Base-by-base conservation (phyloP, 2,329 filamentous ascomycete genomes). In the Orbilia brochopaga region DNA sequence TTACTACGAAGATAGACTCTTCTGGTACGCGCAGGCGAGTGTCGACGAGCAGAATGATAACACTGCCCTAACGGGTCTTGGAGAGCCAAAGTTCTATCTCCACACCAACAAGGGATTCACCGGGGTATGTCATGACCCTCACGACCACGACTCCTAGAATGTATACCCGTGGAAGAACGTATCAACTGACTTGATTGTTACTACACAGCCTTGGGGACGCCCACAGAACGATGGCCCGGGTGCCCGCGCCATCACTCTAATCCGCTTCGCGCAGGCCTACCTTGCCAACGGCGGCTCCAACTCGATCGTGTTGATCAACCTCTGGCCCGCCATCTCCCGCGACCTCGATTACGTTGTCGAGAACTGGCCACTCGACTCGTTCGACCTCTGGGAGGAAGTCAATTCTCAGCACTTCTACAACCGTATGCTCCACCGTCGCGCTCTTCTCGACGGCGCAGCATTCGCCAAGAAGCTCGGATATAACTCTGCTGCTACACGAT, bases 311-410 rank as follows among this genome's bases (percentile, higher is more conserved):
- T 85, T 92, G 52, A 82, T 83, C 53, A 93, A 92, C 10, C 66
- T 76, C 46, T 76, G 75, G 59, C 55, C 73, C 23, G 32, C 65
- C 19, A 74, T 76, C 52, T 74, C 74, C 30, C 69, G 74, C 75
- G 91, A 94, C 76, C 83, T 95, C 35, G 83, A 83, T 50, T 94
- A 93, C 74, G 86, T 91, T 5, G 84, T 86, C 0, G 85, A 90
- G 77, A 90, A 90, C 80, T 90, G 88, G 86, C 81, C 85, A 84
- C 70, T 80, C 83, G 59, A 83, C 24, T 69, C 83, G 2, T 94
- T 87, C 76, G 91, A 95, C 78, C 83, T 95, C 1, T 94, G 91
- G 91, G 91, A 94, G 78, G 91, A 94, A 78, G 85, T 92, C 13
- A 81, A 83, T 23, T 89, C 90, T 44, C 87, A 85, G 42, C 92